A percentile compares a stretch with the other conserved stretches of the same genome.
Evolutionary conservation across 805 yeast species (phyloP).

Genomic region (Millerozyma acaciae): DNA sequence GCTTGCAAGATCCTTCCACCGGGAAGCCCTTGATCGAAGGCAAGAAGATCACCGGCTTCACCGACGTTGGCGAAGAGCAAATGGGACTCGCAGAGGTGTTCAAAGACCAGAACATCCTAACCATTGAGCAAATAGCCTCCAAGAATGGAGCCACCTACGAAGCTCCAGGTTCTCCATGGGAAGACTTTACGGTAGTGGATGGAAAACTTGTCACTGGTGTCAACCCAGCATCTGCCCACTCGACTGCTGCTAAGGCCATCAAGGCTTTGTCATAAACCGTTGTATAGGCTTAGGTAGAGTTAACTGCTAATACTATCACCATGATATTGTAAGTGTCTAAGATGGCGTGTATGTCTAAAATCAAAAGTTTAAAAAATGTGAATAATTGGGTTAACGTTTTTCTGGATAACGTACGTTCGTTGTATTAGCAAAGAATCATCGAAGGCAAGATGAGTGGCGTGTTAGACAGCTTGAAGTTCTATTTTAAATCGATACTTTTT

Average conservation of each 20-base stretch:
- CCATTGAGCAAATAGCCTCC: constrained; percentile 33
- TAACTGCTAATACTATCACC: no score
- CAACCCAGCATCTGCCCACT: constrained; percentile 50
- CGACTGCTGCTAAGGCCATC: constrained; percentile 40
- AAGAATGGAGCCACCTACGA: constrained; percentile 37
- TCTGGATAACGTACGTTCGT: no score
- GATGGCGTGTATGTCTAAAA: no score
- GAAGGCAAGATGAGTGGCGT: constrained; percentile 4
- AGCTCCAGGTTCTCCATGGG: constrained; percentile 46
- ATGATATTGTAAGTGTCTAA: no score
- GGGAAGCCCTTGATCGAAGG: constrained; percentile 44
- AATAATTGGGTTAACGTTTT: no score
- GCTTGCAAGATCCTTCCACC: constrained; percentile 32
- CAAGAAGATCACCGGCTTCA: constrained; percentile 53
- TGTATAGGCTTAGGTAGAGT: no score
- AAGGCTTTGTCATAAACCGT: constrained; percentile 1
- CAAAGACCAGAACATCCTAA: constrained; percentile 18
- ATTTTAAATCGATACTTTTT: constrained; percentile 52
- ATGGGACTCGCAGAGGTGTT: constrained; percentile 12
- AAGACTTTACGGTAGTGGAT: constrained; percentile 43
- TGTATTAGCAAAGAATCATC: background rate
- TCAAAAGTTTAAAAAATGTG: no score
- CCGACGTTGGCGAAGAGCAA: constrained; percentile 45
- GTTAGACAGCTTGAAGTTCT: constrained; percentile 40
- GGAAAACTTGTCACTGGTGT: constrained; percentile 58